A percentile compares a stretch with the other conserved stretches of the same genome.
Conservation (phyloP, 192 early-diverging fungal genomes). For the Kappamyces sp. region DNA sequence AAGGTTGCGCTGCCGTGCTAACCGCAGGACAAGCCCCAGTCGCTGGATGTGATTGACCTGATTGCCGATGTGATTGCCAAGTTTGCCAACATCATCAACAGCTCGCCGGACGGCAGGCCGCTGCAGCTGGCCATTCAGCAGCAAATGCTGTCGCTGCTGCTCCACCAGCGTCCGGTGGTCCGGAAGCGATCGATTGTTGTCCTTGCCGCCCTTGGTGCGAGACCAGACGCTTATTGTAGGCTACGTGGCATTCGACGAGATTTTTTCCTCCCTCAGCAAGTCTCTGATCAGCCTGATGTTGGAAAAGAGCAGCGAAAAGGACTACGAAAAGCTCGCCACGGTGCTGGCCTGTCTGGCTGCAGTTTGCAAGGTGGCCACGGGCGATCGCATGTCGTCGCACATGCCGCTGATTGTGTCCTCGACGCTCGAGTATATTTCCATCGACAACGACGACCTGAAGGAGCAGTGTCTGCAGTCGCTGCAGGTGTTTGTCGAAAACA, state of each 20-base stretch:
- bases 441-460: constrained; percentile 74
- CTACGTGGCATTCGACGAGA: constrained; percentile 50
- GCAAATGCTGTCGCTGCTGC: constrained; percentile 58
- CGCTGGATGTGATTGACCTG: constrained; percentile 30
- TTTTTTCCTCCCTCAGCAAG: constrained; percentile 62
- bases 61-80: constrained; percentile 63
- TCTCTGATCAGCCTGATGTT: constrained; percentile 49
- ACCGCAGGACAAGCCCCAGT: background rate
- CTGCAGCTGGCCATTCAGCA: constrained; percentile 57
- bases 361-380: constrained; percentile 49
- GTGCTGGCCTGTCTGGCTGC: constrained; percentile 66
- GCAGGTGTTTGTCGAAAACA: background rate
- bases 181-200: constrained; percentile 71
- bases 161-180: constrained; percentile 64
- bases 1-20: background rate
- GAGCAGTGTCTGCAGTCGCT: constrained; percentile 67
- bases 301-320: constrained; percentile 40
- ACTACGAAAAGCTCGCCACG: constrained; percentile 65
- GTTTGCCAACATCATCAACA: constrained; percentile 59
- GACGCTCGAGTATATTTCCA: constrained; percentile 48
- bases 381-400: constrained; percentile 31
- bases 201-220: constrained; percentile 60
- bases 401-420: constrained; percentile 55
- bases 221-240: too few species aligned
- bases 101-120: constrained; percentile 1